Base-by-base conservation (phyloP, 1,284 basidiomycete species). In the Cryptococcus amylolentus region DNA sequence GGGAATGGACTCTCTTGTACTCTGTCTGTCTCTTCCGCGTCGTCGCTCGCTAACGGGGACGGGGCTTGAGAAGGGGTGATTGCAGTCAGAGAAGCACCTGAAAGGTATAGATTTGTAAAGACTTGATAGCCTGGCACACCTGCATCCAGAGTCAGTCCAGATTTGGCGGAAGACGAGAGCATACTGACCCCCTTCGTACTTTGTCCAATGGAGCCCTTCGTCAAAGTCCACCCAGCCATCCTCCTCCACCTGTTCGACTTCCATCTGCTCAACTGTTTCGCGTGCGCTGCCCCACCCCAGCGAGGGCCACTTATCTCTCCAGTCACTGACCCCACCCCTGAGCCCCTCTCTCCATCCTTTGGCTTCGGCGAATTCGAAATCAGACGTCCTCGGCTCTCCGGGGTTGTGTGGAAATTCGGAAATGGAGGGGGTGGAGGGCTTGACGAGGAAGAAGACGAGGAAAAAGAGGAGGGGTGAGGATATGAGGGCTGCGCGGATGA, bases 51-150 rank as follows among this genome's bases (percentile, higher is more conserved):
- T 47, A 12, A 28, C 13, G 5, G 4, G 35, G 26, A 18, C 9
- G 45, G 12, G 27, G 23, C 27, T 10, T 39, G 12, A 14, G 50
- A 16, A 13, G 57, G 52, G 27, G 49, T 40, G 44, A 65, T 61
- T 49, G 39, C 63, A 26, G 31, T 54, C 7, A 73, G 56, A 5
- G 61, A 43, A 0, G 65, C 64, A 41, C 58, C 60, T 7, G 56
- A 52, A 14, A 73, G 60, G 49, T 71, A 73, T 13, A 73, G 51
- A 53, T 73, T 68, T 4, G 67, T 67, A 59, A 68, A 70, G 31
- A 68, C 66, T 13, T 64, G 58, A 58, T 71, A 73, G 18, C 71
- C 71, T 4, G 63, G 52, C 23, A 64, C 31, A 20, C 69, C 71
- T 71, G 55, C 5, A 23, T 40, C 7, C 20, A 18, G 39, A 35